Evolutionary conservation across 805 yeast genomes (phyloP), one percentile per base, ranked within the genome.

Genomic region (Metschnikowia santaceciliae): DNA sequence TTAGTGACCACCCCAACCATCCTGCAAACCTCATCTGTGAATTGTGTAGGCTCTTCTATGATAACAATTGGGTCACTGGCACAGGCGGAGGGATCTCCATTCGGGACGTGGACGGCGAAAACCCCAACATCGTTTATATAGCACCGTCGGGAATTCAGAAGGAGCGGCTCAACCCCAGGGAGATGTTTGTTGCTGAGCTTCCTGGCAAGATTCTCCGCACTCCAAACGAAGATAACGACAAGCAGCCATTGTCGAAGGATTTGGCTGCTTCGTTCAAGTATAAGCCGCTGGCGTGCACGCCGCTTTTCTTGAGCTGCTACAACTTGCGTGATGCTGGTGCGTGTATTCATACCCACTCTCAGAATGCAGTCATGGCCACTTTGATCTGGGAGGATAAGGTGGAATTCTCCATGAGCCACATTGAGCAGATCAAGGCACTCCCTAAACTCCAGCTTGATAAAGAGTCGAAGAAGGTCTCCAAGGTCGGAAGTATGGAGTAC

Each of bases 71-170:
- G 96, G 92, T 89, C 59, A 84, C 96, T 0, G 97, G 97, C 2
- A 92, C 98, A 1, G 97, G 96, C 2, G 98, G 97, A 32, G 97
- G 97, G 3, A 85, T 92, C 60, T 86, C 96, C 32, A 85, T 91
- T 46, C 70, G 84, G 49, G 75, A 80, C 45, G 62, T 60, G 13
- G 76, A 78, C 2, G 78, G 76, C 1, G 46, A 39, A 11, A 69
- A 71, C 49, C 72, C 72, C 15, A 75, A 81, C 53, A 61, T 71
- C 19, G 80, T 88, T 15, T 91, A 78, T 65, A 77, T 91, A 38
- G 95, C 97, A 0, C 97, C 98, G 4, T 87, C 96, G n/a, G 97
- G 97, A 1, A 96, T 91, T 7, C 97, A 91, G 65, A 91, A 91
- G 70, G 98, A 91, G 65, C 75, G 90, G 53, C 84, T 91, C 81